These are phyloP conservation scores for Trichoderma reesei DNA, from an alignment of 495 filamentous ascomycete genomes.

Conservation along the genomic window DNA sequence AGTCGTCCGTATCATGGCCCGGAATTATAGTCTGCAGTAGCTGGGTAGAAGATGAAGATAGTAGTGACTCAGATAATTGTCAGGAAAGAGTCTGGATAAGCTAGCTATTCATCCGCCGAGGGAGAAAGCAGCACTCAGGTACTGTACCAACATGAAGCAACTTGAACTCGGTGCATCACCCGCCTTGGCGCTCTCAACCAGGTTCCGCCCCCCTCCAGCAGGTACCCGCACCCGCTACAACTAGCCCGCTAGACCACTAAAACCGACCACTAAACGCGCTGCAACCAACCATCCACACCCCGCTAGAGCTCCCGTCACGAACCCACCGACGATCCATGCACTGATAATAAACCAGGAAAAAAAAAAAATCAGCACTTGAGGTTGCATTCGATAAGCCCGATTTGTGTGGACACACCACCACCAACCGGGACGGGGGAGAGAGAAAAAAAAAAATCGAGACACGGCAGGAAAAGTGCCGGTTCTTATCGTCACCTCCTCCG, in stretches of 20 bases:
- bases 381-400: not conserved
- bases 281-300: too few species aligned
- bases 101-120: not conserved
- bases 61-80: too few species aligned
- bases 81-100: too few species aligned
- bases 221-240: not conserved
- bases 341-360: not conserved
- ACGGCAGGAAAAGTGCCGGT: not conserved
- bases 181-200: not conserved
- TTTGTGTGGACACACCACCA: not conserved
- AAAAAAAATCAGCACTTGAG: slow-evolving; percentile 1
- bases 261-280: too few species aligned
- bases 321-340: too few species aligned
- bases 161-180: not conserved
- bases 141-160: not conserved
- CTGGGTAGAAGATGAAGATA: too few species aligned
- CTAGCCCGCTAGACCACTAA: not conserved
- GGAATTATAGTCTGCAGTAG: too few species aligned
- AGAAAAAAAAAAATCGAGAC: not conserved
- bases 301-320: too few species aligned
- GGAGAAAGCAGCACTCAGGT: too few species aligned
- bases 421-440: not conserved
- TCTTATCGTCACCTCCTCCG: not conserved
- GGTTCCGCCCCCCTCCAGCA: not conserved
- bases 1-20: too few species aligned